Base-by-base conservation (phyloP, 1,284 basidiomycete species). In the Malassezia psittaci region DNA sequence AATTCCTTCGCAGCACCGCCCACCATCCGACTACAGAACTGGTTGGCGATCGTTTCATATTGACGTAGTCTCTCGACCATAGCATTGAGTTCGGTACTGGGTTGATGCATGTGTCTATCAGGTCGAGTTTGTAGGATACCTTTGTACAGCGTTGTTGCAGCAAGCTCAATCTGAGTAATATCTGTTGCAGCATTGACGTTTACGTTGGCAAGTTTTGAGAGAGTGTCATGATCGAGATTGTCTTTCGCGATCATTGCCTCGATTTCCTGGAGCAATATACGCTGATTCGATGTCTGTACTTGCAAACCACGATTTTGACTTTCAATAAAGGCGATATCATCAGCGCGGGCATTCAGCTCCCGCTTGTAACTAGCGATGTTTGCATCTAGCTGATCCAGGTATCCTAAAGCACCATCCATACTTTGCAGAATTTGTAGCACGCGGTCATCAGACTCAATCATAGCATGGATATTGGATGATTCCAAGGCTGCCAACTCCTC, bases 251-350 rank as follows among this genome's bases (percentile, higher is more conserved):
- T 68, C 32, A 62, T 43, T 12, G 62, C 63, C 44, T 72, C 66
- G 48, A 74, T 66, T 54, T 74, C 72, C 34, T 53, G 52, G 45
- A 65, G 60, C 24, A 74, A 58, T 29, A 63, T 56, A 90, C 85
- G 82, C 75, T 96, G 93, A 68, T 98, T 99, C 69, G 93, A 90
- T 10, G 85, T 96, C 69, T 98, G 93, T 1, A 98, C 90, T 77
- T 99, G 94, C 35, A 98, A 78, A 66, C 94, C 94, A 50, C 91
- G 83, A 71, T 94, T 93, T 76, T 98, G 94, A 2, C 86, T 86
- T 77, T 98, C 94, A 67, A 99, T 96, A 71, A 84, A 91, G 9
- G 82, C 83, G 57, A 99, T 96, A 72, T 99, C 94, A 53, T 99
- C 70, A 1, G 65, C 63, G 1, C 71, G 61, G 19, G 64, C 50